Conservation (phyloP, 345 rosid species). For the Cardiospermum halicacabum region DNA sequence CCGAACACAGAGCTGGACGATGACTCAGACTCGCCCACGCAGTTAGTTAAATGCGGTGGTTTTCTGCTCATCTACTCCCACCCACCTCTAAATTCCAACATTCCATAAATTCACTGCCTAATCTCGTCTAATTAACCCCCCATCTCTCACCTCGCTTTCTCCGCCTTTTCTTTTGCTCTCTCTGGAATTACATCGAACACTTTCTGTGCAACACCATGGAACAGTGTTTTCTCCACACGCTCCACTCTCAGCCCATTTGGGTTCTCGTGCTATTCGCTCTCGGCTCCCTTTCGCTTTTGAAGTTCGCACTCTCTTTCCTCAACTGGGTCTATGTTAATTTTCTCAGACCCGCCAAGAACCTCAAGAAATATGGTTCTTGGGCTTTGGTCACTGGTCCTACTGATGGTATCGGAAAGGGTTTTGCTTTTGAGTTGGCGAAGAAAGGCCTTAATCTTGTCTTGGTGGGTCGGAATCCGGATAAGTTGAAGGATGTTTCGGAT, state of each 20-base stretch:
- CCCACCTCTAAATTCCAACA: no score
- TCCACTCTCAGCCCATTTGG: slow-evolving; percentile 67
- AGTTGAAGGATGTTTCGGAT: slow-evolving; percentile 62
- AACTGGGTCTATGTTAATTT: slow-evolving; percentile 73
- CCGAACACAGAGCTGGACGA: no score
- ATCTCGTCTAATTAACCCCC: no score
- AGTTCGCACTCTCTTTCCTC: slow-evolving; percentile 32
- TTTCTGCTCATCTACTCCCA: no score
- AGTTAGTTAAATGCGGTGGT: no score
- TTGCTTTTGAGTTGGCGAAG: slow-evolving; percentile 73
- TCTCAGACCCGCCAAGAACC: slow-evolving; percentile 77
- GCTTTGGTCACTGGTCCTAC: slow-evolving; percentile 86
- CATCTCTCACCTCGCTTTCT: no score
- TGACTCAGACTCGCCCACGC: no score
- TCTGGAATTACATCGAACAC: background rate
- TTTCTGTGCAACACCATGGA: slow-evolving; percentile 32
- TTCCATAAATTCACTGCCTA: no score
- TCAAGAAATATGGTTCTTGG: slow-evolving; percentile 92
- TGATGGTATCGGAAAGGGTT: slow-evolving; percentile 87
- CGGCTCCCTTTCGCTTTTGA: slow-evolving; percentile 58
- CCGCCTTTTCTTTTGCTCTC: no score
- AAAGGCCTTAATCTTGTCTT: slow-evolving; percentile 76
- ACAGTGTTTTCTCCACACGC: slow-evolving; percentile 35
- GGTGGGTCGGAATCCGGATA: slow-evolving; percentile 72
- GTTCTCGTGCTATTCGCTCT: slow-evolving; percentile 40